A percentile compares a stretch with the other conserved stretches of the same genome.
These are phyloP conservation scores for Tripterygium wilfordii DNA, from an alignment of 177 flowering plant genomes.

Conservation along the genomic window DNA sequence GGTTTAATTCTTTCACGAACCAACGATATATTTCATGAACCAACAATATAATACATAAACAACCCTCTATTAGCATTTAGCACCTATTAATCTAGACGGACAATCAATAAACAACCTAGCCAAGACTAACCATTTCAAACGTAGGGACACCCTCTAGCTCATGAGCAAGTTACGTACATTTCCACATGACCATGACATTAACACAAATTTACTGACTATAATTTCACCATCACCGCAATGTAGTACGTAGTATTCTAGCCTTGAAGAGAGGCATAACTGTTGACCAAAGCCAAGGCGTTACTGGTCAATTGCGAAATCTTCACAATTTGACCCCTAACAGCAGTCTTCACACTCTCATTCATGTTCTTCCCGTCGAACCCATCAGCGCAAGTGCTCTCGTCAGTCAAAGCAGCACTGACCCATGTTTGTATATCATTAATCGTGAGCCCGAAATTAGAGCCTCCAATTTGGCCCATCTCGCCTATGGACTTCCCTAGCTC, in stretches of 20 bases:
- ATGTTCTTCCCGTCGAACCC: constrained; percentile 33
- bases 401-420: constrained; percentile 60
- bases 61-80: too few species aligned
- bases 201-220: background rate
- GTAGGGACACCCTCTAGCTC: too few species aligned
- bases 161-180: too few species aligned
- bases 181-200: too few species aligned
- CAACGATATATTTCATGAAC: too few species aligned
- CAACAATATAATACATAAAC: too few species aligned
- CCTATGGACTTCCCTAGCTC: constrained; percentile 29
- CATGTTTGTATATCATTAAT: constrained; percentile 47
- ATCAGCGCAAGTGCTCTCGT: constrained; percentile 44
- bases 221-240: background rate
- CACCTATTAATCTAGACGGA: too few species aligned
- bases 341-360: constrained; percentile 26
- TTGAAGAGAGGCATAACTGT: constrained; percentile 18
- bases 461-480: constrained; percentile 29
- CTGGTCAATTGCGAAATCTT: constrained; percentile 41
- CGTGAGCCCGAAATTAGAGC: constrained; percentile 15
- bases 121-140: too few species aligned
- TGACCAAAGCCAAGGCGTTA: constrained; percentile 52
- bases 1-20: too few species aligned
- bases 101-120: too few species aligned
- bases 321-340: constrained; percentile 21
- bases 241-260: constrained; percentile 9